phyloP scores from a whole-genome alignment of 257 asterid genomes.

The Echium plantagineum region DNA sequence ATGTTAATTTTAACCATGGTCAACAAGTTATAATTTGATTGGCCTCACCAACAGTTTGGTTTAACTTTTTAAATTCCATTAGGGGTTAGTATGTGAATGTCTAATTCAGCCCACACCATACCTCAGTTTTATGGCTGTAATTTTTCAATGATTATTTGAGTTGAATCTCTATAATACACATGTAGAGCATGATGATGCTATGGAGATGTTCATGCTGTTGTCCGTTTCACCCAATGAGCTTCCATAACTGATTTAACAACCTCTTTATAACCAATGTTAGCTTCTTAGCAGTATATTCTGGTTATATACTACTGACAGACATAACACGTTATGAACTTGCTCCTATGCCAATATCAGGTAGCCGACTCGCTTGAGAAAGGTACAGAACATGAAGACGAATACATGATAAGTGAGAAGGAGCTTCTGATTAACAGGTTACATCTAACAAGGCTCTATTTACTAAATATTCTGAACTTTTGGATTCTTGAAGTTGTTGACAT shows the following conservation, averaged over 20 bases:
- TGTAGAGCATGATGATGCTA: not conserved
- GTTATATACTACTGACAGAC: not conserved
- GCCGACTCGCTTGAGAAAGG: constrained; percentile 98
- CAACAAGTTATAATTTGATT: no score
- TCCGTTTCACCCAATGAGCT: not conserved
- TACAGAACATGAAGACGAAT: constrained; percentile 96
- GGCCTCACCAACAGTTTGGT: no score
- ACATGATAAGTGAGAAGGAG: constrained; percentile 95
- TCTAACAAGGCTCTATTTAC: constrained; percentile 1
- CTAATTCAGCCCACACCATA: not conserved
- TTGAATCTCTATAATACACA: not conserved
- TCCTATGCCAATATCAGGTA: constrained; percentile 34
- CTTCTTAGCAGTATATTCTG: not conserved
- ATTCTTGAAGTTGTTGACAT: constrained; percentile 14
- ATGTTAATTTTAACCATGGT: no score
- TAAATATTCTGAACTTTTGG: not conserved
- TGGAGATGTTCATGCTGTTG: not conserved
- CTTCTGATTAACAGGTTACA: constrained; percentile 80
- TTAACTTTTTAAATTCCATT: no score
- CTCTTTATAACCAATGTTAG: not conserved
- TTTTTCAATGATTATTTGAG: not conserved
- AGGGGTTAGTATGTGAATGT: no score
- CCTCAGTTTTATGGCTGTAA: not conserved
- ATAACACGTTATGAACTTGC: constrained; percentile 1
- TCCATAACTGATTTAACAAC: not conserved